Evolutionary conservation across 192 early-diverging fungal genomes (phyloP).

Genomic region (Entomortierella chlamydospora): DNA sequence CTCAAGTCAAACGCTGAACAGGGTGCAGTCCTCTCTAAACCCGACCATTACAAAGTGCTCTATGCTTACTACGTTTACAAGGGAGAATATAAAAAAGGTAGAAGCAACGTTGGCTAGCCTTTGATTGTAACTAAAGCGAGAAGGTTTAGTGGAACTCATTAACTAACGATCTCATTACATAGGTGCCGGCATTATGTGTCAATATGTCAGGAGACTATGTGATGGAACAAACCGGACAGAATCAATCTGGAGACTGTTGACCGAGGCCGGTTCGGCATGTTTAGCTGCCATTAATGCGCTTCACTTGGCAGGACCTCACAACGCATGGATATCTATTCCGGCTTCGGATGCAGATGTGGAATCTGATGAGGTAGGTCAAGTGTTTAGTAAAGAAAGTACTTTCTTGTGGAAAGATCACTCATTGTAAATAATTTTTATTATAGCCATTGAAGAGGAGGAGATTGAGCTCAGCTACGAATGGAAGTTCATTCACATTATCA

Average conservation of each 20-base stretch:
- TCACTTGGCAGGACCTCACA: constrained; percentile 24
- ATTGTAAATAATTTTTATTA: too few species aligned
- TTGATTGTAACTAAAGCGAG: too few species aligned
- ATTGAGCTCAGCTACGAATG: neutral
- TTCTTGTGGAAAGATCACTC: too few species aligned
- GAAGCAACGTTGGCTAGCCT: too few species aligned
- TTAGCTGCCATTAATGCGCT: constrained; percentile 43
- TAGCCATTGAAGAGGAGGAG: constrained; percentile 15
- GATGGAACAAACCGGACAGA: constrained; percentile 7
- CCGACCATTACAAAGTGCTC: constrained; percentile 23
- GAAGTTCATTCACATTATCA: neutral
- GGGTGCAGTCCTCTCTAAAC: constrained; percentile 9
- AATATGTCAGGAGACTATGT: constrained; percentile 31
- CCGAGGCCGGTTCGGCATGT: constrained; percentile 12
- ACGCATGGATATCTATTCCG: constrained; percentile 29
- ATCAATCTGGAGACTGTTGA: neutral
- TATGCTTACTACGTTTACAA: constrained; percentile 33
- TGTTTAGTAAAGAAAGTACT: neutral
- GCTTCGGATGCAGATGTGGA: neutral
- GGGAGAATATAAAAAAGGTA: constrained; percentile 47
- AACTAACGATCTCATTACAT: neutral
- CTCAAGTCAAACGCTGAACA: constrained; percentile 24
- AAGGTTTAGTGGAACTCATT: neutral
- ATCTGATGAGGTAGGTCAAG: neutral
- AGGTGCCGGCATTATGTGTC: constrained; percentile 40